phyloP scores from a whole-genome alignment of 1,284 basidiomycete genomes.

The Trichosporon coremiiforme region DNA sequence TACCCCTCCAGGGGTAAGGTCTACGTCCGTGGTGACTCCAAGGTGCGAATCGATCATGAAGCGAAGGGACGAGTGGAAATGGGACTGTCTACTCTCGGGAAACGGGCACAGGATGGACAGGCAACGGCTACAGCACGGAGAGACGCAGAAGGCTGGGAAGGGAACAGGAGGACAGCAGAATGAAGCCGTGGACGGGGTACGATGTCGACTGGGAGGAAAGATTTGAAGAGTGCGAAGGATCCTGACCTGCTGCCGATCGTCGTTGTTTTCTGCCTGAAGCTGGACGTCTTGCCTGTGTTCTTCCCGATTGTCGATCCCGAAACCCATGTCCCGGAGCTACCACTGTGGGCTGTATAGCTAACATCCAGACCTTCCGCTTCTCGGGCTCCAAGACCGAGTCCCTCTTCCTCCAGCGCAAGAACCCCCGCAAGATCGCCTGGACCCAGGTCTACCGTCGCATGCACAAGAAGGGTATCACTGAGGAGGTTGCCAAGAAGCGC shows the following conservation, averaged over 20 bases:
- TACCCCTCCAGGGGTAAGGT: slow-evolving; percentile 95
- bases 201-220: background rate
- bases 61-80: background rate
- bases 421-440: slow-evolving; percentile 99
- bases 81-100: background rate
- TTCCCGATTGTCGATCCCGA: background rate
- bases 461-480: slow-evolving; percentile 99
- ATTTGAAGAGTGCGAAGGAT: background rate
- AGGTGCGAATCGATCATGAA: slow-evolving; percentile 62
- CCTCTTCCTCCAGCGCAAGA: slow-evolving; percentile 99
- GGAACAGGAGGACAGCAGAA: background rate
- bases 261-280: background rate
- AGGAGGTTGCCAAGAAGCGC: slow-evolving; percentile 99
- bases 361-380: slow-evolving; percentile 83
- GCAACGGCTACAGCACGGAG: background rate
- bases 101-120: background rate
- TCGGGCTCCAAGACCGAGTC: slow-evolving; percentile 86
- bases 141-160: background rate
- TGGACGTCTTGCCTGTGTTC: background rate
- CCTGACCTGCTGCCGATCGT: background rate
- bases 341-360: background rate
- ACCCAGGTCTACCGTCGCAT: slow-evolving; percentile 92
- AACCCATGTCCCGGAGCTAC: background rate
- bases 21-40: slow-evolving; percentile 94
- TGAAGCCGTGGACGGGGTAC: background rate